These are phyloP conservation scores for Mycena amicta DNA, from an alignment of 768 basidiomycete genomes.

Conservation along the genomic window DNA sequence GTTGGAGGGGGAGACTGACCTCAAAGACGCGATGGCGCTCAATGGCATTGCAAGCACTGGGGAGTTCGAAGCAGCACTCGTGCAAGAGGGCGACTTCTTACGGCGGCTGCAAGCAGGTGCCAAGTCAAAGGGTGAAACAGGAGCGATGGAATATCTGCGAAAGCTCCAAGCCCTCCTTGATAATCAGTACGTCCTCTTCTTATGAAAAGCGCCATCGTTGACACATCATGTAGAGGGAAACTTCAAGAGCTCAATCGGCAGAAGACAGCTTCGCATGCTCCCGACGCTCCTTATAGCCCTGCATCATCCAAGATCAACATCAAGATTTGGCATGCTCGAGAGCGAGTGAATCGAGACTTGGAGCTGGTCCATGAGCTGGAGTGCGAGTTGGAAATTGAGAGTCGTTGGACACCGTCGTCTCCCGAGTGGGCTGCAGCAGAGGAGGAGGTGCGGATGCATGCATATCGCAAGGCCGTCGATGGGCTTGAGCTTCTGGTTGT, in stretches of 20 bases:
- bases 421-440: slow-evolving; percentile 15
- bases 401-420: slow-evolving; percentile 14
- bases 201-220: no score
- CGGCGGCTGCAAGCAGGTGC: not conserved
- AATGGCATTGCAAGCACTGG: not conserved
- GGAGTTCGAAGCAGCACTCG: not conserved
- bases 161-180: not conserved
- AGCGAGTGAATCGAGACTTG: slow-evolving; percentile 12
- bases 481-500: slow-evolving; percentile 20
- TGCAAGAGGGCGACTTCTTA: not conserved
- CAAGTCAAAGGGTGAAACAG: slow-evolving; percentile 1
- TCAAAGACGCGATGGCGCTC: not conserved
- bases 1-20: not conserved
- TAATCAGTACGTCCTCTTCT: no score
- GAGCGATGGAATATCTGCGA: slow-evolving; percentile 8
- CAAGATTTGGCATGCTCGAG: slow-evolving; percentile 11
- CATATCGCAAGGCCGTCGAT: slow-evolving; percentile 15
- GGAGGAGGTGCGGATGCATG: not conserved
- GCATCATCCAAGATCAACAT: not conserved
- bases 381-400: slow-evolving; percentile 8
- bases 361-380: slow-evolving; percentile 14
- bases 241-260: not conserved
- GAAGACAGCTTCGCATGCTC: not conserved
- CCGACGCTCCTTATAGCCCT: slow-evolving; percentile 1
- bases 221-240: not conserved